A percentile compares a stretch with the other conserved stretches of the same genome.
phyloP scores from a whole-genome alignment of 306 rosid genomes.

The Mimosa pudica region DNA sequence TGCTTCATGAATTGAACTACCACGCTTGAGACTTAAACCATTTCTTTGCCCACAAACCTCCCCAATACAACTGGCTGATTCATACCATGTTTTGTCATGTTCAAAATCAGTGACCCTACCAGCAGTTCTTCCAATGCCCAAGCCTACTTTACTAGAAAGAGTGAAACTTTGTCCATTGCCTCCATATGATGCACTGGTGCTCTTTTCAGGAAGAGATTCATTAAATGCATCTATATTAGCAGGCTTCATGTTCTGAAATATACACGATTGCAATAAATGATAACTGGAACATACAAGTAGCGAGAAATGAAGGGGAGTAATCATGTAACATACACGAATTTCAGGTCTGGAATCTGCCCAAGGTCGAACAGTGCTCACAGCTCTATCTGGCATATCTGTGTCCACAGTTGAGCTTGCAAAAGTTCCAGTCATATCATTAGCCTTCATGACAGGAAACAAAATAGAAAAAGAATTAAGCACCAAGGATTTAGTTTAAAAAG shows the following conservation, averaged over 20 bases:
- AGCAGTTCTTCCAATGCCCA: constrained; percentile 46
- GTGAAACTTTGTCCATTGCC: constrained; percentile 58
- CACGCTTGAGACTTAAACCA: constrained; percentile 58
- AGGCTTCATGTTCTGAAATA: constrained; percentile 60
- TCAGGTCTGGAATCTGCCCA: constrained; percentile 55
- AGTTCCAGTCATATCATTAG: constrained; percentile 54
- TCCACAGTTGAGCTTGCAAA: constrained; percentile 52
- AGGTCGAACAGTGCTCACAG: constrained; percentile 48
- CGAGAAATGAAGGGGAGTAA: constrained; percentile 3
- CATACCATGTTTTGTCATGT: constrained; percentile 58
- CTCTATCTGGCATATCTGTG: constrained; percentile 46
- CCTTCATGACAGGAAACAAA: constrained; percentile 45
- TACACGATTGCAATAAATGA: constrained; percentile 26
- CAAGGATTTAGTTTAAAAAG: neutral
- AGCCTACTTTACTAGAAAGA: constrained; percentile 52
- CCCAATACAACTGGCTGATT: constrained; percentile 45
- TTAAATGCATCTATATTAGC: constrained; percentile 46
- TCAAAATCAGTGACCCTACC: constrained; percentile 51
- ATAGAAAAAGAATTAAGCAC: constrained; percentile 24
- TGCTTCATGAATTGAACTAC: constrained; percentile 49
- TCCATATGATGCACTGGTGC: constrained; percentile 45
- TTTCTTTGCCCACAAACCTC: constrained; percentile 70
- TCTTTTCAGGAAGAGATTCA: constrained; percentile 65
- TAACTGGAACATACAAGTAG: constrained; percentile 18
- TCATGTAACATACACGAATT: constrained; percentile 39